Conservation (phyloP, 768 basidiomycete genomes). For the Sporobolomyces pararoseus region DNA sequence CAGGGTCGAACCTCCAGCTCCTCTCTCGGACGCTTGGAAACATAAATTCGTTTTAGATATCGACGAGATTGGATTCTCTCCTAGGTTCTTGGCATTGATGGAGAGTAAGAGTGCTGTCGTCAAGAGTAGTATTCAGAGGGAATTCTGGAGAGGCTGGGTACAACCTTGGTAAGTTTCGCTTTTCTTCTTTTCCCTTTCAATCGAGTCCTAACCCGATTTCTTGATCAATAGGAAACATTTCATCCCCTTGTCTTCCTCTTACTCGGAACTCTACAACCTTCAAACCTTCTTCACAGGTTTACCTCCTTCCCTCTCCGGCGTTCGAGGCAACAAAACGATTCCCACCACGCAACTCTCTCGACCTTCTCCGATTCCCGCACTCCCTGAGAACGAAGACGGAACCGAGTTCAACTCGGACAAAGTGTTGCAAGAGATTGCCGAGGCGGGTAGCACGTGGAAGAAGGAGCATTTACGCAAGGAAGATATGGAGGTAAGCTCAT, state of each 20-base stretch:
- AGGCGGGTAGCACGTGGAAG: slow-evolving; percentile 92
- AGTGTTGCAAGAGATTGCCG: slow-evolving; percentile 66
- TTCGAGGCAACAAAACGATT: slow-evolving; percentile 21
- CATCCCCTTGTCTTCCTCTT: slow-evolving; percentile 81
- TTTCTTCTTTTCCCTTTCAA: not conserved
- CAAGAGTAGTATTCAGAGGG: slow-evolving; percentile 44
- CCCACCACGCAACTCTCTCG: slow-evolving; percentile 43
- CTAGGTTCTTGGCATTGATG: slow-evolving; percentile 78
- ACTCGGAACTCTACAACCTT: slow-evolving; percentile 89
- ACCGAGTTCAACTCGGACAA: slow-evolving; percentile 40
- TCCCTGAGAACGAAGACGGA: slow-evolving; percentile 39
- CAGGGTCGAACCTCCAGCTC: slow-evolving; percentile 54
- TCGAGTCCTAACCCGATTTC: not conserved
- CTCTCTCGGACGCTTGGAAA: slow-evolving; percentile 80
- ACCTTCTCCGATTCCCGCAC: slow-evolving; percentile 41
- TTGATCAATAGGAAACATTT: slow-evolving; percentile 73
- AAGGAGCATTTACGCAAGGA: slow-evolving; percentile 70
- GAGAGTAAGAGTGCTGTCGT: slow-evolving; percentile 66
- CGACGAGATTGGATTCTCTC: slow-evolving; percentile 94
- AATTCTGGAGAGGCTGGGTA: slow-evolving; percentile 48
- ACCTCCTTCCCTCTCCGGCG: slow-evolving; percentile 33
- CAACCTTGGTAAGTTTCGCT: slow-evolving; percentile 42
- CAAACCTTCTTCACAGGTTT: slow-evolving; percentile 84
- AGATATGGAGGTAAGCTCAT: slow-evolving; percentile 71
- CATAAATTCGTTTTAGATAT: slow-evolving; percentile 89